These are phyloP conservation scores for Cryomyces minteri DNA, from an alignment of 495 filamentous ascomycete genomes.

Conservation along the genomic window DNA sequence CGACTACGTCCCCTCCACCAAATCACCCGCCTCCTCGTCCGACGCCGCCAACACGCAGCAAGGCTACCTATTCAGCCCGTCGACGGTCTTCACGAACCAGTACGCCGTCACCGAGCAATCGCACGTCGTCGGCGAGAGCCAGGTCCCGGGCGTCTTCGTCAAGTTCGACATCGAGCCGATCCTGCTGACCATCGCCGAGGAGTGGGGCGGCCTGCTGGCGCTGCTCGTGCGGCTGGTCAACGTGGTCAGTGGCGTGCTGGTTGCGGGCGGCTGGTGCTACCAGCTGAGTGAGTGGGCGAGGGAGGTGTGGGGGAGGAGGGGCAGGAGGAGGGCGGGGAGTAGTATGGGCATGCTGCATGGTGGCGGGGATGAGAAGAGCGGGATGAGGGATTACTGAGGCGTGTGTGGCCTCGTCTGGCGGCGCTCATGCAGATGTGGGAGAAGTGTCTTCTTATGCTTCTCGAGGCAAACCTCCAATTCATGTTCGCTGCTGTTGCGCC, in stretches of 20 bases:
- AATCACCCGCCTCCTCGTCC: slow-evolving; percentile 8
- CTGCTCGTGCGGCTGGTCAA: slow-evolving; percentile 61
- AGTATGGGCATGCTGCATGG: slow-evolving; percentile 9
- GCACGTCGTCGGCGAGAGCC: slow-evolving; percentile 43
- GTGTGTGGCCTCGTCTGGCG: too few relatives aligned
- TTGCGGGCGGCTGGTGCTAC: slow-evolving; percentile 44
- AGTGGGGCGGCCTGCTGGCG: slow-evolving; percentile 50
- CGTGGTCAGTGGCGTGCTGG: slow-evolving; percentile 42
- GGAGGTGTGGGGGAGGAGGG: slow-evolving; percentile 15
- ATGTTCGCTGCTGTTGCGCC: too few relatives aligned
- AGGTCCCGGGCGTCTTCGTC: slow-evolving; percentile 86
- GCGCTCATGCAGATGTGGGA: too few relatives aligned
- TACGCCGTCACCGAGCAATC: slow-evolving; percentile 89
- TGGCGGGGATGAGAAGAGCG: not conserved
- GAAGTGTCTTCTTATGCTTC: too few relatives aligned
- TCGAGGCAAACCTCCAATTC: too few relatives aligned
- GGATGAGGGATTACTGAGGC: not conserved
- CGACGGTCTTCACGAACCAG: slow-evolving; percentile 79
- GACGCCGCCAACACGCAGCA: slow-evolving; percentile 9
- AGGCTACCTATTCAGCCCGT: slow-evolving; percentile 8
- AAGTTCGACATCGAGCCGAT: slow-evolving; percentile 99
- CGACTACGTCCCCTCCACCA: slow-evolving; percentile 15
- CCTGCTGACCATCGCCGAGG: slow-evolving; percentile 65
- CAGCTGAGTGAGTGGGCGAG: slow-evolving; percentile 39
- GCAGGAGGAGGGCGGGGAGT: slow-evolving; percentile 2